A percentile compares a stretch with the other conserved stretches of the same genome.
Evolutionary conservation across 2,329 filamentous ascomycete species (phyloP).

Genomic region (Colletotrichum liriopes): DNA sequence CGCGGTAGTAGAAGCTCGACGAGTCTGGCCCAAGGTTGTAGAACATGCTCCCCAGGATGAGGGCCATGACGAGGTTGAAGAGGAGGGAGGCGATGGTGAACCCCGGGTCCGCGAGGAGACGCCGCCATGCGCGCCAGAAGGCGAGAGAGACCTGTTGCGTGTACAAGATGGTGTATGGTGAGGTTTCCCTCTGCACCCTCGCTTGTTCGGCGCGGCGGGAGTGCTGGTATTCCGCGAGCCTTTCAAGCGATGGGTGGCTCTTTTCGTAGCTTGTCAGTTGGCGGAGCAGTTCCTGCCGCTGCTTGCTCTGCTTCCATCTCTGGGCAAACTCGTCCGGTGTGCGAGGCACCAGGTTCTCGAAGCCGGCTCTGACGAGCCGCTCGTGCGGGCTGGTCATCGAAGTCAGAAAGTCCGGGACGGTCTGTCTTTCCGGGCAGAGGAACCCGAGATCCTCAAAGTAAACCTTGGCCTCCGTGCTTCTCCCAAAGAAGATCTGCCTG

Average conservation of each 20-base stretch:
- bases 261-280: conserved; percentile 56
- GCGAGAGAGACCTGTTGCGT: conserved; percentile 75
- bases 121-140: conserved; percentile 75
- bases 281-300: conserved; percentile 72
- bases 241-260: conserved; percentile 39
- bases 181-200: conserved; percentile 71
- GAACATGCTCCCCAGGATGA: conserved; percentile 78
- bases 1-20: conserved; percentile 66
- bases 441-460: conserved; percentile 77
- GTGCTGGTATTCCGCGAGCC: neutral
- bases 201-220: conserved; percentile 64
- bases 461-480: conserved; percentile 67
- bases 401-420: conserved; percentile 81
- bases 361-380: conserved; percentile 71
- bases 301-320: conserved; percentile 75
- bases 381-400: conserved; percentile 77
- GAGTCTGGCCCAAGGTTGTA: conserved; percentile 70
- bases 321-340: conserved; percentile 77
- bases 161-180: conserved; percentile 85
- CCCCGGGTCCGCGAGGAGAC: conserved; percentile 74
- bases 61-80: conserved; percentile 59
- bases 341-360: conserved; percentile 73
- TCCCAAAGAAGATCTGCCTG: conserved; percentile 77
- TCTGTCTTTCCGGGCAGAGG: conserved; percentile 66
- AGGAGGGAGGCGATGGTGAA: conserved; percentile 53